A percentile compares a stretch with the other conserved stretches of the same genome.
Conservation (phyloP, 352 stramenopile genomes). For the Phytophthora pinifolia region DNA sequence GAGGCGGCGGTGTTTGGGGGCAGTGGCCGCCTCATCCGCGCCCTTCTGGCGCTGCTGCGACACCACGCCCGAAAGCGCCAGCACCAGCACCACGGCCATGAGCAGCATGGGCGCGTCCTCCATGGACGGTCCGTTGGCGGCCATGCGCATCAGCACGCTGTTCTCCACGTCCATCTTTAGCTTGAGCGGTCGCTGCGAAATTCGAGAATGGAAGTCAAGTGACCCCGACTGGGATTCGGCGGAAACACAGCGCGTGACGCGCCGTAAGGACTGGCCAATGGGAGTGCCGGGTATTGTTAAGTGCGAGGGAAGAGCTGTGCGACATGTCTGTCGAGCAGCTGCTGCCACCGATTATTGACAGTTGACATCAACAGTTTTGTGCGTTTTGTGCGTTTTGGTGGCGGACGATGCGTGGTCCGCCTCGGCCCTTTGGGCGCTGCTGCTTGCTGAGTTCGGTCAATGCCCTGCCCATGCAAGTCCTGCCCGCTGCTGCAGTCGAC, state of each 20-base stretch:
- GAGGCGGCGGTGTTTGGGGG: conserved; percentile 21
- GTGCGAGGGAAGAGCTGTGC: conserved; percentile 7
- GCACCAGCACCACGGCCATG: conserved; percentile 35
- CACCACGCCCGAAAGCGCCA: conserved; percentile 37
- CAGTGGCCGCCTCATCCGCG: background rate
- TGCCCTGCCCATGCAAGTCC: background rate
- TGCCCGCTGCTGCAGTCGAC: background rate
- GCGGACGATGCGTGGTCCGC: conserved; percentile 5
- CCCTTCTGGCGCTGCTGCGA: conserved; percentile 23
- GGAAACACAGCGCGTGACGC: conserved; percentile 5
- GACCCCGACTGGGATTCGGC: background rate
- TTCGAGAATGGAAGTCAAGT: conserved; percentile 18
- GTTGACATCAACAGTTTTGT: too few relatives aligned
- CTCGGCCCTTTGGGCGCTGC: background rate
- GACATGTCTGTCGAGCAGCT: conserved; percentile 15
- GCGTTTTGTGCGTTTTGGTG: too few relatives aligned
- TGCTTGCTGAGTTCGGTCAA: too few relatives aligned
- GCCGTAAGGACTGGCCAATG: conserved; percentile 3
- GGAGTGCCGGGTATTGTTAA: background rate
- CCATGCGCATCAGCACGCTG: conserved; percentile 28
- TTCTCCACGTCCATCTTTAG: conserved; percentile 26
- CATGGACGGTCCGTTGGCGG: conserved; percentile 22
- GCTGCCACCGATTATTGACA: background rate
- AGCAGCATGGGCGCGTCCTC: conserved; percentile 29
- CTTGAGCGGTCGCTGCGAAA: conserved; percentile 6